These are phyloP conservation scores for Ogataea corticis DNA, from an alignment of 805 yeast species.

Conservation along the genomic window DNA sequence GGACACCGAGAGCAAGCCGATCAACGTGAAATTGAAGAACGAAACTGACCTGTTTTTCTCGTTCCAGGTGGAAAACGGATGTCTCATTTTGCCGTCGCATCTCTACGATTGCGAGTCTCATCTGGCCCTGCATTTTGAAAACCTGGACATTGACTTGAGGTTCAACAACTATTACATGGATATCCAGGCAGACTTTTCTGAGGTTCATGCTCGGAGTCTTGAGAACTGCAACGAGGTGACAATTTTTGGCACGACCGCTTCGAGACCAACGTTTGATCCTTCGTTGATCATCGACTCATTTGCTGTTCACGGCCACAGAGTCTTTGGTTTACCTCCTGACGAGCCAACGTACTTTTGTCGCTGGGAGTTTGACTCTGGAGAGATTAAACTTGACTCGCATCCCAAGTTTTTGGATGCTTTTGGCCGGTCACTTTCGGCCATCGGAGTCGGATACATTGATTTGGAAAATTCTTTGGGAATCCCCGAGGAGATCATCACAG, in stretches of 20 bases:
- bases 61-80: conserved; percentile 69
- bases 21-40: conserved; percentile 52
- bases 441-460: conserved; percentile 68
- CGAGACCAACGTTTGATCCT: conserved; percentile 29
- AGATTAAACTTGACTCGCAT: conserved; percentile 51
- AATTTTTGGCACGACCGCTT: conserved; percentile 29
- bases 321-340: conserved; percentile 88
- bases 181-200: conserved; percentile 70
- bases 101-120: conserved; percentile 63
- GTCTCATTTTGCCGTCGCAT: conserved; percentile 69
- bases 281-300: conserved; percentile 60
- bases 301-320: conserved; percentile 79
- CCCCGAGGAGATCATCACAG: conserved; percentile 57
- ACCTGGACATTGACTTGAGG: conserved; percentile 75
- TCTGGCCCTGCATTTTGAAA: conserved; percentile 60
- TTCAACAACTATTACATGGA: conserved; percentile 94
- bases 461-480: conserved; percentile 71
- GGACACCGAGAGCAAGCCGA: not conserved
- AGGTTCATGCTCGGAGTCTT: conserved; percentile 42
- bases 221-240: conserved; percentile 26
- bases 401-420: conserved; percentile 47
- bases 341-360: conserved; percentile 88
- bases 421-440: conserved; percentile 41
- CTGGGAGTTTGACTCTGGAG: conserved; percentile 82
- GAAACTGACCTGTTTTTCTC: conserved; percentile 78